Base-by-base conservation (phyloP, 2,329 filamentous ascomycete genomes). In the Alternaria panax region DNA sequence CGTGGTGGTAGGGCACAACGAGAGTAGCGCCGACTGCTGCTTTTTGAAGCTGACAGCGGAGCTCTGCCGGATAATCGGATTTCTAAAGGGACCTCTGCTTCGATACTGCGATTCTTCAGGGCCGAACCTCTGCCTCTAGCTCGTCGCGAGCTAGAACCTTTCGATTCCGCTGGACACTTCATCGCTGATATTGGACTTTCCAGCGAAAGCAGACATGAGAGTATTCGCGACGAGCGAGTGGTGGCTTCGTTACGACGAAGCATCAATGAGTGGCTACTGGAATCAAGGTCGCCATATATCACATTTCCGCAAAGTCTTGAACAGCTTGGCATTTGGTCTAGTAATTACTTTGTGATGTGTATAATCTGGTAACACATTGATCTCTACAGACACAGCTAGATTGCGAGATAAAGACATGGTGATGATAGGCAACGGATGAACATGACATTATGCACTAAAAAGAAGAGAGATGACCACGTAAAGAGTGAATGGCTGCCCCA, bases 401-500 rank as follows among this genome's bases (percentile, higher is more conserved):
- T 27, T 12, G 18, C 11, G 36, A 42, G n/a, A 58, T 7, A 18
- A 54, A 56, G 63, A 50, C 42, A 51, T n/a, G 52, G 59, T 62
- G 51, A 70, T 74, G 71, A 73, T 61, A 74, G 74, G 71, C 73
- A 77, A 76, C 74, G 60, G 72, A 43, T 70, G 69, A 68, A 72
- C 68, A 76, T 76, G 71, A 70, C 64, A 70, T 75, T 73, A 69
- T 65, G 62, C 64, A 63, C 63, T 68, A 70, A 46, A 46, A 57
- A 64, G 36, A 65, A n/a, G 63, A 64, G 64, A 65, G 70, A 71
- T 66, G 65, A 67, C 66, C 67, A 71, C 28, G 56, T 70, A 73
- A 75, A 60, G 73, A 77, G 65, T 61, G 72, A 76, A 71, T 73
- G 64, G 74, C 64, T 74, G 74, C 73, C 74, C 74, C 68, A 48